phyloP scores from a whole-genome alignment of 257 asterid genomes.

The Cynanchum wilfordii region DNA sequence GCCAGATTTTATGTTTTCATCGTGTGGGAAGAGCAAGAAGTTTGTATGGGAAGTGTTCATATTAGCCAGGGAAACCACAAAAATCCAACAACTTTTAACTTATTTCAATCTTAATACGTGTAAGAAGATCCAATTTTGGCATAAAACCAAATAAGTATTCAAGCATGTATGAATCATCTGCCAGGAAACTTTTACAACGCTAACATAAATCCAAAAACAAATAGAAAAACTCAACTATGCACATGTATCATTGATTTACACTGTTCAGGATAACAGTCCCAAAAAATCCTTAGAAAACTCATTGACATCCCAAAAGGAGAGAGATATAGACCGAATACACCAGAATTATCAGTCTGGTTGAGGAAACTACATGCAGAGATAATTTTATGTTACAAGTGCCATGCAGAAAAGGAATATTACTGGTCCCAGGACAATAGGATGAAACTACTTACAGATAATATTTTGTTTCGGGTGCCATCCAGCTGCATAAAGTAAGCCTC shows the following conservation, averaged over 20 bases:
- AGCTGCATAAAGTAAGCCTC: slow-evolving; percentile 98
- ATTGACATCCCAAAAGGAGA: neutral
- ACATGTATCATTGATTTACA: neutral
- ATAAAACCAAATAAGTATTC: neutral
- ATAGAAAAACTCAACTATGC: neutral
- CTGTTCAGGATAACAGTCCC: neutral
- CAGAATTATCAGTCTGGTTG: slow-evolving; percentile 1
- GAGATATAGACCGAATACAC: neutral
- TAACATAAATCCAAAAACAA: neutral
- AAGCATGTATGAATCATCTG: neutral
- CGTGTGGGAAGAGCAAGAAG: neutral
- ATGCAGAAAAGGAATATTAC: neutral
- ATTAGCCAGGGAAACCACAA: neutral
- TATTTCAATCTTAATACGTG: neutral
- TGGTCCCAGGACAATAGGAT: neutral
- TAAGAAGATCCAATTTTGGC: slow-evolving; percentile 1
- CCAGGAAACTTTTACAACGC: neutral
- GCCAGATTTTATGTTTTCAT: neutral
- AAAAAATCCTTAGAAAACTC: neutral
- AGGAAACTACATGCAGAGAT: neutral
- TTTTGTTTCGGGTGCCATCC: slow-evolving; percentile 97
- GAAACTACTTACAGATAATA: slow-evolving; percentile 68
- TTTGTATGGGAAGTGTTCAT: neutral
- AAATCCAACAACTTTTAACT: neutral
- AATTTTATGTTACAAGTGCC: neutral